Percentiles rank a stretch among this genome's conserved stretches.
phyloP scores from a whole-genome alignment of 768 basidiomycete species.

The Nevesoporus exiguus region DNA sequence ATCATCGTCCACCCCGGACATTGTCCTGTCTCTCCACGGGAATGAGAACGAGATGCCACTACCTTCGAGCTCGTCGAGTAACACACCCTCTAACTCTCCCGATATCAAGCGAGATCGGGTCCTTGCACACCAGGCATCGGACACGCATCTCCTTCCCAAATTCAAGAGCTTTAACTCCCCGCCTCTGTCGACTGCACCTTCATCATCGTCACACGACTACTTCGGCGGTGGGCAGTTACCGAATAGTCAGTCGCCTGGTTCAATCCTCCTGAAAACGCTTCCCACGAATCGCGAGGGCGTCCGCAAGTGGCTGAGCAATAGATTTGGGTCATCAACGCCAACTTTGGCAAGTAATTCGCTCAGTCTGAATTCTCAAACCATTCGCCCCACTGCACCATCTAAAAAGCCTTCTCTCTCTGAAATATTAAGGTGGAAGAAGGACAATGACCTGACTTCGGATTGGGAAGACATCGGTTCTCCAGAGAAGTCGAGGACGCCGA shows the following conservation, averaged over 20 bases:
- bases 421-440: slow-evolving; percentile 53
- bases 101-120: slow-evolving; percentile 57
- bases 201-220: slow-evolving; percentile 53
- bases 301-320: slow-evolving; percentile 72
- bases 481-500: slow-evolving; percentile 47
- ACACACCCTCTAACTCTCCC: slow-evolving; percentile 47
- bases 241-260: slow-evolving; percentile 33
- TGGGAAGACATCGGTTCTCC: slow-evolving; percentile 59
- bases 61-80: slow-evolving; percentile 47
- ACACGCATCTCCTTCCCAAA: slow-evolving; percentile 58
- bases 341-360: slow-evolving; percentile 37
- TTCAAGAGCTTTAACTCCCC: slow-evolving; percentile 42
- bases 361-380: slow-evolving; percentile 31
- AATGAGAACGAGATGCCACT: slow-evolving; percentile 44
- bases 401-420: slow-evolving; percentile 71
- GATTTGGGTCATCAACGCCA: slow-evolving; percentile 46
- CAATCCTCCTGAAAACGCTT: slow-evolving; percentile 42
- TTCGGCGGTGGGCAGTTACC: slow-evolving; percentile 34
- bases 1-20: slow-evolving; percentile 49
- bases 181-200: slow-evolving; percentile 39
- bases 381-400: slow-evolving; percentile 37
- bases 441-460: slow-evolving; percentile 52
- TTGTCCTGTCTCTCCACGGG: slow-evolving; percentile 41
- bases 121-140: slow-evolving; percentile 66
- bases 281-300: slow-evolving; percentile 78